Base-by-base conservation (phyloP, 2,329 filamentous ascomycete genomes). In the Triangularia setosa region DNA sequence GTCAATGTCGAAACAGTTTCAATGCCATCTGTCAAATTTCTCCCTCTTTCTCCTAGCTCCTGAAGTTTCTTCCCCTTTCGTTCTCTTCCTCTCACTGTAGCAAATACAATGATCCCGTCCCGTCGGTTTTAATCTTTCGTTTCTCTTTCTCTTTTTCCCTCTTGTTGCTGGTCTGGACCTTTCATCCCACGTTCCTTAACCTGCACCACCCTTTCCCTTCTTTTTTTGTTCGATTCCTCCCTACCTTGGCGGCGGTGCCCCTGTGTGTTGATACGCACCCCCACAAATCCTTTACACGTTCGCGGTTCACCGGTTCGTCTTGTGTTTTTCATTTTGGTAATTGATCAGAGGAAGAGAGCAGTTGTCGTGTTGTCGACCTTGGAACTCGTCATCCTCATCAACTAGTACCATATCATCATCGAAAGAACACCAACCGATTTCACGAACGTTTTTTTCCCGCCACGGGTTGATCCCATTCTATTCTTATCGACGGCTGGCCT, bases 401-500 rank as follows among this genome's bases (percentile, higher is more conserved):
- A n/a, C n/a, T n/a, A n/a, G n/a, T n/a, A 48, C 40, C 16, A 11
- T 27, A 28, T 25, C 35, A 18, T 21, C 14, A 33, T 33, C 30
- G 12, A 33, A 16, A 7, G 1, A 21, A 44, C 21, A 21, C 21
- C 25, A 8, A 25, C 8, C 33, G n/a, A 35, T 8, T 21, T 16
- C 56, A 27, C 14, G n/a, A 33, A 16, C 9, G 3, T 28, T 57
- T 56, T 53, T 48, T 3, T 48, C n/a, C n/a, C 40, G 3, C 7
- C 33, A 44, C 63, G 72, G 71, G 69, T 72, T 73, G 69, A 73
- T 68, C 68, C 70, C 69, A 28, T 62, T 63, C 23, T 33, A 21
- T 60, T 59, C 35, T 25, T 64, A 56, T 61, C 68, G 67, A 73
- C 73, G 71, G 71, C 72, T 72, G 71, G 72, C 61, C 71, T 72